Evolutionary conservation across 140 eudicot genomes (phyloP).

Genomic region (Flaveria floridana): DNA sequence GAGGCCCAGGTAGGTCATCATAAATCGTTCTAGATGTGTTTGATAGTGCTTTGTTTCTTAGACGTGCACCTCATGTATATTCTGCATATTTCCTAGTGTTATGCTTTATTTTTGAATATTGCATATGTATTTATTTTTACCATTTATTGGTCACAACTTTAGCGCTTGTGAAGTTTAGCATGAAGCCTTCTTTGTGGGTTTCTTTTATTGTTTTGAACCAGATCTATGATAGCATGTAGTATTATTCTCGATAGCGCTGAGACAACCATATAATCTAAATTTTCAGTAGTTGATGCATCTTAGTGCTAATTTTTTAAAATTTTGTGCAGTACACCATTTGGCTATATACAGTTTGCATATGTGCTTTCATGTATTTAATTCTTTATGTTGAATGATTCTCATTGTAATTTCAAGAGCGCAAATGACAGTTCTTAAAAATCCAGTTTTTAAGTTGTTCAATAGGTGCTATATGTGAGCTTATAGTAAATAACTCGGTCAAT

Average conservation of each 20-base stretch:
- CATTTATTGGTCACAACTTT: slow-evolving; percentile 1
- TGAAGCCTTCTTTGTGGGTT: not conserved
- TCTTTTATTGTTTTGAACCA: not conserved
- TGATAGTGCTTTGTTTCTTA: not conserved
- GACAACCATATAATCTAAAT: not conserved
- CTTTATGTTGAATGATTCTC: not conserved
- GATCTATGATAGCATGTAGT: not conserved
- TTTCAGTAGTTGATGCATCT: slow-evolving; percentile 9
- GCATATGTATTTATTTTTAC: slow-evolving; percentile 9
- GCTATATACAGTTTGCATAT: not conserved
- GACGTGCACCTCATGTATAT: slow-evolving; percentile 4
- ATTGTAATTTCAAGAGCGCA: not conserved
- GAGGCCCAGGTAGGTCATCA: slow-evolving; percentile 74
- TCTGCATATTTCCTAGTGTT: not conserved
- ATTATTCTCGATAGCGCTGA: not conserved
- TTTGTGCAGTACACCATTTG: not conserved
- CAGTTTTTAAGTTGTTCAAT: not conserved
- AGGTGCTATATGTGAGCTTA: not conserved
- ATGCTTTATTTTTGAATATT: slow-evolving; percentile 19
- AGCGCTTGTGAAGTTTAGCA: slow-evolving; percentile 16
- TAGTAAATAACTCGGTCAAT: not conserved
- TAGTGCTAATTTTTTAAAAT: not conserved
- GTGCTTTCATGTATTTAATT: not conserved
- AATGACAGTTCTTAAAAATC: not conserved
- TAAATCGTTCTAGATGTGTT: slow-evolving; percentile 2